Base-by-base conservation (phyloP, 495 filamentous ascomycete species). In the Penicillium goetzii region DNA sequence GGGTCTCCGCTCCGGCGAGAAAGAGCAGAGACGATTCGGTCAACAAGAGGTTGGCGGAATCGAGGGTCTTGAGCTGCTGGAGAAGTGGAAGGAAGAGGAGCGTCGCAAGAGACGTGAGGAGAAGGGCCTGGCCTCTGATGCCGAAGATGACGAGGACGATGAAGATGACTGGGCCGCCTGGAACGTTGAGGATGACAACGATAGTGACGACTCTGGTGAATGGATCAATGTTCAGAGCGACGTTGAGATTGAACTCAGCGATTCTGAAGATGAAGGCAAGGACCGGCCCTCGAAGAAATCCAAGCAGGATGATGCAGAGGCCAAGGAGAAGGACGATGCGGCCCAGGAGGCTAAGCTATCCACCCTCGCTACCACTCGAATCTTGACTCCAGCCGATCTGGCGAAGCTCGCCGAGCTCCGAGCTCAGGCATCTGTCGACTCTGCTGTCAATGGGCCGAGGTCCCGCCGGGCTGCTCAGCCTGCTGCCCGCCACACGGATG, bases 211-310 rank as follows among this genome's bases (percentile, higher is more conserved):
- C 63, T 92, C 91, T 19, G 81, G 86, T 68, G 96, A 92, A 38
- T 99, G 96, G 96, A 93, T 97, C 67, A 86, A 95, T 65, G 94
- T 98, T 28, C 83, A 91, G 60, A 90, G 87, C 64, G 91, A 96
- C 62, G 90, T 84, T 10, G 91, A 96, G 58, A 94, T 92, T 62
- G 83, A 90, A 19, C 80, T 92, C 51, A 88, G 82, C 63, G 91
- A 92, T 63, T 86, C 85, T 2, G 91, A 92, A 47, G 89, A 89
- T 53, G 84, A 85, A 58, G 78, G 82, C 47, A 85, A 87, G 36
- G 81, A 82, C 45, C 87, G 83, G 10, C 83, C 84, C 21, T 72
- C 84, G 3, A 94, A 94, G 78, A 92, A 87, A 61, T 58, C 72
- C 45, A 76, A 82, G 62, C 68, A 75, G 65, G 62, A 68, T 21